A percentile compares a stretch with the other conserved stretches of the same genome.
phyloP scores from a whole-genome alignment of 768 basidiomycete genomes.

The Tulasnella calospora region DNA sequence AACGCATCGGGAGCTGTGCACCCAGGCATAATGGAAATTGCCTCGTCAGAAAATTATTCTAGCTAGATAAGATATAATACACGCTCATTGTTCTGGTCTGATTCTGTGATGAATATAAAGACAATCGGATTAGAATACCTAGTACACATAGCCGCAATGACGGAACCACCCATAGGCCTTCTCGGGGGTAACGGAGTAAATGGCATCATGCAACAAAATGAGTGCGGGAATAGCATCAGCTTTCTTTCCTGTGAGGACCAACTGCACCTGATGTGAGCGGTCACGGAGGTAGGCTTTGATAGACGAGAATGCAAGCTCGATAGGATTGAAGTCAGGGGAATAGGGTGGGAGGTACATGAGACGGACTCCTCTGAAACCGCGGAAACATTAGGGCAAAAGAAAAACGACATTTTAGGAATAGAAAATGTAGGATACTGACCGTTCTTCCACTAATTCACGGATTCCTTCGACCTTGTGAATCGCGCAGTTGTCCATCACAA shows the following conservation, averaged over 20 bases:
- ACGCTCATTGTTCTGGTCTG: neutral
- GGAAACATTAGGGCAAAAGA: neutral
- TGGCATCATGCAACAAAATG: neutral
- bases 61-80: neutral
- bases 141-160: slow-evolving; percentile 16
- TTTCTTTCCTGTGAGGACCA: neutral
- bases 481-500: no score
- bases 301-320: slow-evolving; percentile 23
- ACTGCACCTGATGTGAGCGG: neutral
- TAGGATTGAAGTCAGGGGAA: slow-evolving; percentile 26
- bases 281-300: slow-evolving; percentile 20
- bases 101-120: neutral
- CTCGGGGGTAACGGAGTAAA: neutral
- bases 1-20: no score
- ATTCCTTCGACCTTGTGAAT: slow-evolving; percentile 8
- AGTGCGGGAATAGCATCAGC: slow-evolving; percentile 6
- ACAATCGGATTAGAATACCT: neutral
- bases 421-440: neutral
- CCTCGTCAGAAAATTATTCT: neutral
- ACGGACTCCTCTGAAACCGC: neutral
- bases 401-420: neutral
- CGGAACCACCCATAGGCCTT: slow-evolving; percentile 5
- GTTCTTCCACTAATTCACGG: neutral
- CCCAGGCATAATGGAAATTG: no score
- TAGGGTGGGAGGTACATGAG: slow-evolving; percentile 24